Percentiles rank a stretch among this genome's conserved stretches.
Conservation (phyloP, 139 green algal species). For the Chlamydomonas sphaeroides region DNA sequence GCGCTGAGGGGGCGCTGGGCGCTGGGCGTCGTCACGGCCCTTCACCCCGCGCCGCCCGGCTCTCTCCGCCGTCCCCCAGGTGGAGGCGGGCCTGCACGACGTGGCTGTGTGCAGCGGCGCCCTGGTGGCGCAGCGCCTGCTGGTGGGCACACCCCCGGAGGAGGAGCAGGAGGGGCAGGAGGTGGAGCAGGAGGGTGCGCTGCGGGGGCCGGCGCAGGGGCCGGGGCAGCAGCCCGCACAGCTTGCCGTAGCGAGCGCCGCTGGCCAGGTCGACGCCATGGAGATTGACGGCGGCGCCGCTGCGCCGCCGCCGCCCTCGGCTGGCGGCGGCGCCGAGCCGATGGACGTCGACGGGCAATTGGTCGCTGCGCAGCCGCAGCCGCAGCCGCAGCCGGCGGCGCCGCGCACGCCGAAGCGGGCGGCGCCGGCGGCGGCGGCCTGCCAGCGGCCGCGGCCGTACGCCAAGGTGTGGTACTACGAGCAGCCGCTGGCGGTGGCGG, state of each 20-base stretch:
- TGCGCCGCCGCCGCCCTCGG: too few species aligned
- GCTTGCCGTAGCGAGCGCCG: too few species aligned
- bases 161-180: background rate
- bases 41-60: too few species aligned
- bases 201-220: background rate
- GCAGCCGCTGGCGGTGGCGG: constrained; percentile 4
- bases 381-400: background rate
- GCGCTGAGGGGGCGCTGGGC: too few species aligned
- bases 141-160: constrained; percentile 5
- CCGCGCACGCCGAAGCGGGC: background rate
- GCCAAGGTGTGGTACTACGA: constrained; percentile 44
- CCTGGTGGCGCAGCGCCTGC: constrained; percentile 38
- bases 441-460: background rate
- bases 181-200: too few species aligned
- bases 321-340: background rate
- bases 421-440: background rate
- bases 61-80: background rate
- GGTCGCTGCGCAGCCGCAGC: background rate
- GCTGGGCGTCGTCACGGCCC: too few species aligned
- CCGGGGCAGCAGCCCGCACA: background rate
- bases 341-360: background rate
- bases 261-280: constrained; percentile 8
- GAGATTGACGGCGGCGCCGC: background rate
- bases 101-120: constrained; percentile 41
- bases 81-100: constrained; percentile 33